Evolutionary conservation across 139 green algal genomes (phyloP).

Genomic region (Picochlorum sp.): DNA sequence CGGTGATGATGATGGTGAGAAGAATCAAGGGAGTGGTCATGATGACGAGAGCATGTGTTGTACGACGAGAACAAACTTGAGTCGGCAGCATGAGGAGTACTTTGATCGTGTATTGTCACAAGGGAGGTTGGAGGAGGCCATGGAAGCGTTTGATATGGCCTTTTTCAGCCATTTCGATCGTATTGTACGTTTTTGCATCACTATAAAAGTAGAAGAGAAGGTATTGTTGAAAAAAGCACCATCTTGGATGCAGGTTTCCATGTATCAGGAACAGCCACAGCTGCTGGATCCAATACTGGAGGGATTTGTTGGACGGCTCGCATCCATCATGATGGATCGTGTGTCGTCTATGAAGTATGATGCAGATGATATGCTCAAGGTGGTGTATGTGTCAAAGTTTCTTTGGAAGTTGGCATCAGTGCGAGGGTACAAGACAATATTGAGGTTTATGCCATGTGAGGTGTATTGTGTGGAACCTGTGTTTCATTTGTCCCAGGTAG

Average conservation of each 20-base stretch:
- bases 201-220: too few species aligned
- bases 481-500: constrained; percentile 32
- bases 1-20: too few species aligned
- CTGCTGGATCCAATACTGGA: constrained; percentile 88
- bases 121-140: too few species aligned
- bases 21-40: too few species aligned
- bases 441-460: constrained; percentile 84
- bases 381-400: constrained; percentile 29
- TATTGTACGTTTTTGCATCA: too few species aligned
- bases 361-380: constrained; percentile 2
- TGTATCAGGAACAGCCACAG: constrained; percentile 93
- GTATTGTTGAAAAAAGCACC: too few species aligned
- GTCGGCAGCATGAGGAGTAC: too few species aligned
- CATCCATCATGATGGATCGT: constrained; percentile 39
- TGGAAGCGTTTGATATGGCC: too few species aligned
- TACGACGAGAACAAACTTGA: too few species aligned
- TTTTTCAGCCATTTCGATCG: too few species aligned
- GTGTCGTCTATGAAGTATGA: neutral
- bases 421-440: constrained; percentile 79
- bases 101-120: too few species aligned
- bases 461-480: constrained; percentile 65
- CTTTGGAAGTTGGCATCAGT: constrained; percentile 72
- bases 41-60: too few species aligned
- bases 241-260: constrained; percentile 14
- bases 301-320: constrained; percentile 60